Conservation (phyloP, 1,139 yeast species). For the Debaryomyces fabryi region DNA sequence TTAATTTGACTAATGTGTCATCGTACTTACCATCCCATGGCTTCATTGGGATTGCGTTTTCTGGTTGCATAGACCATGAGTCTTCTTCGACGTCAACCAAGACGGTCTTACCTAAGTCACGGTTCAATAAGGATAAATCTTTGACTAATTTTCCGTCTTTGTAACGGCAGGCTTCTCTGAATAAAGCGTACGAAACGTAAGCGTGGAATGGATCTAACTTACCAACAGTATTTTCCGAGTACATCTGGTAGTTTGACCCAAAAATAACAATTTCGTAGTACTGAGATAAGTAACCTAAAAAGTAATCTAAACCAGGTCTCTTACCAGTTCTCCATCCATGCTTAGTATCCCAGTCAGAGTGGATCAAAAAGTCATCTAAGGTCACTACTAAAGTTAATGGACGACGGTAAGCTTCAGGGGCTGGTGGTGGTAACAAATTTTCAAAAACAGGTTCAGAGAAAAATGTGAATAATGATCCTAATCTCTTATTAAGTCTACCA, state of each 20-base stretch:
- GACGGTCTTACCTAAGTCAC: constrained; percentile 82
- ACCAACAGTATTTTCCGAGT: constrained; percentile 80
- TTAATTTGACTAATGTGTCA: constrained; percentile 74
- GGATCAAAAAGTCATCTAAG: constrained; percentile 86
- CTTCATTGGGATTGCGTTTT: constrained; percentile 79
- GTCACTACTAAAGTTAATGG: constrained; percentile 88
- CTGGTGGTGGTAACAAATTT: constrained; percentile 83
- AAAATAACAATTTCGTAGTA: constrained; percentile 94
- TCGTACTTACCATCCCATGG: constrained; percentile 89
- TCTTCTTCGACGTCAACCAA: constrained; percentile 79
- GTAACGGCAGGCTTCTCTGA: constrained; percentile 89
- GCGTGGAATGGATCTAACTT: constrained; percentile 94
- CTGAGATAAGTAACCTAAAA: constrained; percentile 90
- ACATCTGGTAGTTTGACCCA: constrained; percentile 81
- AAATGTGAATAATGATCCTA: constrained; percentile 74
- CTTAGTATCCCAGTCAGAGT: constrained; percentile 89
- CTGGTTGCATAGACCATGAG: constrained; percentile 82
- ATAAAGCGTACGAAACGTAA: constrained; percentile 81
- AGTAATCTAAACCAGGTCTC: constrained; percentile 98
- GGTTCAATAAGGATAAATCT: constrained; percentile 85
- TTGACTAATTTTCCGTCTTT: constrained; percentile 85
- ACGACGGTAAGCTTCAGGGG: constrained; percentile 90
- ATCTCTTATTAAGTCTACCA: constrained; percentile 69
- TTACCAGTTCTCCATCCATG: constrained; percentile 99
- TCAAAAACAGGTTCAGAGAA: constrained; percentile 95